These are phyloP conservation scores for Metschnikowia picachoensis DNA, from an alignment of 805 yeast species.

Conservation along the genomic window DNA sequence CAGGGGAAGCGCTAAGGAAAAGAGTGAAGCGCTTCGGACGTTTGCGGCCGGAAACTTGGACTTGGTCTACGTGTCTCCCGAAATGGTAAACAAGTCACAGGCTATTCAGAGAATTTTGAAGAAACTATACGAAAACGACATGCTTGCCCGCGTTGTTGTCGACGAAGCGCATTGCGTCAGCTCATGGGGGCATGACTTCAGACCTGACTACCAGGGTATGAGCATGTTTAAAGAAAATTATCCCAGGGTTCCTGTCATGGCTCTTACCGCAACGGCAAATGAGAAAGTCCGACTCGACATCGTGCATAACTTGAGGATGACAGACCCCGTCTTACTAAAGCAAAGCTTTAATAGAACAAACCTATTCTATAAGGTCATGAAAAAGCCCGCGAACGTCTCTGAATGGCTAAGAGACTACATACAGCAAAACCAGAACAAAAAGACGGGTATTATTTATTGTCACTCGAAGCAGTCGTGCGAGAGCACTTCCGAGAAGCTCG, in stretches of 20 bases:
- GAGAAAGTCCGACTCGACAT: conserved; percentile 86
- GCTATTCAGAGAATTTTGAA: conserved; percentile 63
- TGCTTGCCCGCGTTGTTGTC: conserved; percentile 81
- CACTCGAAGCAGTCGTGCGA: conserved; percentile 89
- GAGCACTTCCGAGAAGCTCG: conserved; percentile 61
- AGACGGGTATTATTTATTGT: conserved; percentile 90
- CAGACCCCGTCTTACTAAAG: conserved; percentile 60
- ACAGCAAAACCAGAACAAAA: conserved; percentile 44
- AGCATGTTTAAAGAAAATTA: conserved; percentile 66
- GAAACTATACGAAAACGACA: conserved; percentile 48
- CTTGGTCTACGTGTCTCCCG: conserved; percentile 87
- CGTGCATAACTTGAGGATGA: conserved; percentile 66
- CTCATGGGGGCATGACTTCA: conserved; percentile 97
- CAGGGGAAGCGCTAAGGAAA: conserved; percentile 59
- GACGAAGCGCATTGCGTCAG: conserved; percentile 99
- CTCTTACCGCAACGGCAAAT: conserved; percentile 95
- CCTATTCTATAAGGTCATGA: conserved; percentile 69
- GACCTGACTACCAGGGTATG: conserved; percentile 90
- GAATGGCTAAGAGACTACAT: conserved; percentile 61
- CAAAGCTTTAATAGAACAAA: conserved; percentile 93
- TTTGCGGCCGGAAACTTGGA: conserved; percentile 67
- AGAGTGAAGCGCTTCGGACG: conserved; percentile 55
- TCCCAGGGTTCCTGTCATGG: conserved; percentile 88
- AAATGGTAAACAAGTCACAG: conserved; percentile 77
- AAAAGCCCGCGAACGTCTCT: conserved; percentile 54